A percentile compares a stretch with the other conserved stretches of the same genome.
phyloP scores from a whole-genome alignment of 1,139 yeast genomes.

The Arxiozyma telluris region DNA sequence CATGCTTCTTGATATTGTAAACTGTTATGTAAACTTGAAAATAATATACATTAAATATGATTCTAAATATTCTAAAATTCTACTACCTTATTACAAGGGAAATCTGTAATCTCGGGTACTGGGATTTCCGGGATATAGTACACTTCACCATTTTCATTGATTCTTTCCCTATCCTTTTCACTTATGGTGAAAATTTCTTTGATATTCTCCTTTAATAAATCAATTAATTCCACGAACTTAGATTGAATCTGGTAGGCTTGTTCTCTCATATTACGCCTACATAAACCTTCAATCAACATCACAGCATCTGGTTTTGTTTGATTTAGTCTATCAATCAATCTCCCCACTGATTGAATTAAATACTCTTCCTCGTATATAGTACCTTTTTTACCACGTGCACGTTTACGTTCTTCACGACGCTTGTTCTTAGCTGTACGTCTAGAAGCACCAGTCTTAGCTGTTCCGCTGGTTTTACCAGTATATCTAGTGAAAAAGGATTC shows the following conservation, averaged over 20 bases:
- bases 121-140: conserved; percentile 70
- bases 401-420: conserved; percentile 91
- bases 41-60: background rate
- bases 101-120: conserved; percentile 50
- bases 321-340: conserved; percentile 74
- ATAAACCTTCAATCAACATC: conserved; percentile 62
- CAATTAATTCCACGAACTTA: conserved; percentile 51
- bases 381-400: conserved; percentile 95
- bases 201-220: conserved; percentile 47
- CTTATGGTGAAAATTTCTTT: conserved; percentile 71
- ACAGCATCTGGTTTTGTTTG: conserved; percentile 69
- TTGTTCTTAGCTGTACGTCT: conserved; percentile 84
- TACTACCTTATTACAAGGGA: conserved; percentile 47
- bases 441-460: conserved; percentile 94
- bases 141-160: conserved; percentile 80
- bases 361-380: conserved; percentile 96
- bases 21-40: background rate
- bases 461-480: conserved; percentile 91
- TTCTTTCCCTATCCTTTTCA: conserved; percentile 78
- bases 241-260: conserved; percentile 80
- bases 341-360: conserved; percentile 75
- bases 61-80: conserved; percentile 38
- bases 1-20: no score
- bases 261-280: conserved; percentile 62
- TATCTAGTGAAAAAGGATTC: conserved; percentile 91